These are phyloP conservation scores for Saccharomyces jurei DNA, from an alignment of 805 yeast species.

Conservation along the genomic window DNA sequence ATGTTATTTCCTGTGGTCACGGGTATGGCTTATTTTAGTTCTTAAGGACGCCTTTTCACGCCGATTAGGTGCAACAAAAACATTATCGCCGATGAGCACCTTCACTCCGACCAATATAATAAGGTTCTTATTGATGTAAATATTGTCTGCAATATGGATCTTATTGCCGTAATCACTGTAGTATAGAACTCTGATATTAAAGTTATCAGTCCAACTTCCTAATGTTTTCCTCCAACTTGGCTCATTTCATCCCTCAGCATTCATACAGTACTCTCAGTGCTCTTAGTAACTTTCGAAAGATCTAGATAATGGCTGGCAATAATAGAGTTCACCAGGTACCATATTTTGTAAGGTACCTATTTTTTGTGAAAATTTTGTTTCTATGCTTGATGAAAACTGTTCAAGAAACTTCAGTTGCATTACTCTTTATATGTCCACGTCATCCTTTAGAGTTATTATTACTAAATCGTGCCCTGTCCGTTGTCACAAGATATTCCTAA, in stretches of 20 bases:
- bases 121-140: constrained; percentile 52
- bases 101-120: constrained; percentile 50
- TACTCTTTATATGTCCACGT: too few relatives aligned
- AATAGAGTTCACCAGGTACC: constrained; percentile 3
- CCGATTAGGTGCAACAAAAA: constrained; percentile 55
- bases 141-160: constrained; percentile 45
- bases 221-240: constrained; percentile 35
- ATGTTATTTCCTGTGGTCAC: constrained; percentile 55
- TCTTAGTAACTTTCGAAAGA: neutral
- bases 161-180: constrained; percentile 63
- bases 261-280: constrained; percentile 3
- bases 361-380: neutral
- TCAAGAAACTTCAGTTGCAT: too few relatives aligned
- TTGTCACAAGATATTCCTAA: too few relatives aligned
- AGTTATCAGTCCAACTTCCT: constrained; percentile 39
- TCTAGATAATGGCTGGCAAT: constrained; percentile 1
- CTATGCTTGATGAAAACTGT: too few relatives aligned
- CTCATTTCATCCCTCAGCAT: constrained; percentile 32
- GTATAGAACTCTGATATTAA: constrained; percentile 50
- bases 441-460: too few relatives aligned
- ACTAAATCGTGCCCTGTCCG: too few relatives aligned
- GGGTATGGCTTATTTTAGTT: constrained; percentile 47
- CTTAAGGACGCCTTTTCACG: constrained; percentile 33
- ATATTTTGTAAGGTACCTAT: neutral
- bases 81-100: constrained; percentile 53